Evolutionary conservation across 345 rosid species (phyloP), one percentile per base, ranked within the genome.

Genomic region (Litchi chinensis): DNA sequence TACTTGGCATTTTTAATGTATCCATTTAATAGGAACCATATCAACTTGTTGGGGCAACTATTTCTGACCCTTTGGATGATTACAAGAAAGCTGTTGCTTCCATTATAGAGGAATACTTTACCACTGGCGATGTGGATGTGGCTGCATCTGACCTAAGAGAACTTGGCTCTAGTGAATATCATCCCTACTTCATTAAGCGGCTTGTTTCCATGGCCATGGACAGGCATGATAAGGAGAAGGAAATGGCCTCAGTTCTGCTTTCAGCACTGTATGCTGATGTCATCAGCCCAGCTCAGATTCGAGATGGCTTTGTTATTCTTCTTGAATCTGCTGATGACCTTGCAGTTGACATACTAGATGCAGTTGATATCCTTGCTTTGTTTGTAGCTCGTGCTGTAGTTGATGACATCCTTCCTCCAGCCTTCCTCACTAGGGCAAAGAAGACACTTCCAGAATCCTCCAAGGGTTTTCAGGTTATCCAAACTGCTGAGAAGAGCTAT

Each of bases 151-250:
- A 96, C 81, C 93, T 96, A 65, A 93, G 89, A 79, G 99, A 96
- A 81, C 93, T 96, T 86, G 99, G 98, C 70, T 94, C 93, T 5
- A 91, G 93, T 69, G 81, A 91, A 74, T 96, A 91, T 86, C 98
- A 92, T 85, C 98, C 98, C 28, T 94, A 93, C 79, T 92, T 96
- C 78, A 87, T 93, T 37, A 97, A 97, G 87, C 83, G 98, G 65
- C 95, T 97, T 50, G 93, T 97, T 74, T 97, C 99, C 77, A 93
- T 97, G 90, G 91, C 99, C 82, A 91, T 97, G 99, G 99, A 97
- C 82, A 90, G 95, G 82, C 98, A 91, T 85, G 97, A 97, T 79
- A 97, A 94, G 86, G 98, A 97, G 94, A 97, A 97, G 83, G 99
- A 97, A 84, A 97, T 94, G 99, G 95, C 99, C 72, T 97, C 98